Base-by-base conservation (phyloP, 345 rosid species). In the Isatis tinctoria region DNA sequence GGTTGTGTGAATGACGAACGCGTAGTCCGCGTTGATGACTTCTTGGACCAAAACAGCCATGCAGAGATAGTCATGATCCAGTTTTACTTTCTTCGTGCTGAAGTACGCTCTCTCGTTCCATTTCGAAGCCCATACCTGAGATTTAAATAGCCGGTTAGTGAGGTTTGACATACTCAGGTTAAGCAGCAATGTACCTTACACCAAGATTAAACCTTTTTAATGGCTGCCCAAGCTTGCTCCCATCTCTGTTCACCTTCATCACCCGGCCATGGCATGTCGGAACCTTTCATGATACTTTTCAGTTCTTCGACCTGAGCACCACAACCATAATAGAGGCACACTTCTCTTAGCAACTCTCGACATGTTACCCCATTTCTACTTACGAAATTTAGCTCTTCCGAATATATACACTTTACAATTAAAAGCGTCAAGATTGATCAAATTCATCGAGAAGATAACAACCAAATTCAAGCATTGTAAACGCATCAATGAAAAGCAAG, bases 41-140 rank as follows among this genome's bases (percentile, higher is more conserved):
- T 95, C 99, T 82, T 95, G 99, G 67, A 95, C 97, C 80, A 95
- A 85, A 43, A 95, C 98, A 81, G 99, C 97, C 99, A 95, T 90
- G 85, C 98, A 86, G 60, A 95, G 98, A 71, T 84, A 85, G 43
- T 95, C 96, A 78, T 95, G 99, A 82, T 92, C 97, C 66, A 95
- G 72, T 83, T 88, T 92, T 49, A 84, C 83, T 84, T 86, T 95
- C 79, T 81, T 92, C 7, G 96, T 87, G 87, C 99, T 95, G 83
- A 92, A 89, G 85, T 89, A 95, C 8, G 98, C 98, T 85, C 99
- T 88, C 82, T 92, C 99, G 32, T 95, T 95, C 99, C 99, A 95
- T 69, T 95, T 95, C 5, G 99, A 95, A 68, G 96, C 99, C 99
- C 99, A 95, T 57, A 95, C 99, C 99, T 95, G 83, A 48, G 17